Conservation (phyloP, 2,329 filamentous ascomycete species). For the Apiospora rasikravindrae region DNA sequence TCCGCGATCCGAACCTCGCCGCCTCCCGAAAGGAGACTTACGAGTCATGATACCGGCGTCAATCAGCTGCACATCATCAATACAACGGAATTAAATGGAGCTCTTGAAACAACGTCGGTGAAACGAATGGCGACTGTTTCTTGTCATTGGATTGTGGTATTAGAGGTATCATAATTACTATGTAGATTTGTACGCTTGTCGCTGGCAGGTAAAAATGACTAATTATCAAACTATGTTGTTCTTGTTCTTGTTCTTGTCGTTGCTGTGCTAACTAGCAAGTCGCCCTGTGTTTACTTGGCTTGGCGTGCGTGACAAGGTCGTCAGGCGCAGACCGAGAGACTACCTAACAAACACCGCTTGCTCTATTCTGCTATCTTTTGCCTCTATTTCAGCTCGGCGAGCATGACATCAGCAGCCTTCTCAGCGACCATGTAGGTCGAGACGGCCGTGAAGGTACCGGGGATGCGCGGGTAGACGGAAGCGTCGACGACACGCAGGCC, state of each 20-base stretch:
- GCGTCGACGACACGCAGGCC: slow-evolving; percentile 62
- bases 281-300: background rate
- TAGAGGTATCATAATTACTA: slow-evolving; percentile 2
- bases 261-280: background rate
- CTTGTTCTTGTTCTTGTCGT: background rate
- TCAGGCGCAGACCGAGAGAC: too few species aligned
- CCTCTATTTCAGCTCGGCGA: slow-evolving; percentile 17
- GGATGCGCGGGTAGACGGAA: slow-evolving; percentile 51
- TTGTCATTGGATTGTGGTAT: too few species aligned
- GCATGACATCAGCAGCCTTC: slow-evolving; percentile 62
- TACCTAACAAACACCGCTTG: background rate
- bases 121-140: background rate
- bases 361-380: background rate
- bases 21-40: background rate
- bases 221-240: background rate
- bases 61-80: background rate
- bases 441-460: slow-evolving; percentile 47
- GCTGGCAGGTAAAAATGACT: background rate
- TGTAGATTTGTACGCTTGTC: background rate
- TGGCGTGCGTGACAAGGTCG: background rate
- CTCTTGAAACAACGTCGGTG: background rate
- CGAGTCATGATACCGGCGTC: slow-evolving; percentile 4
- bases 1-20: background rate
- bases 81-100: background rate
- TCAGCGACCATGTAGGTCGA: slow-evolving; percentile 59